phyloP scores from a whole-genome alignment of 176 grass and related monocot species.

The Aegilops tauschii region DNA sequence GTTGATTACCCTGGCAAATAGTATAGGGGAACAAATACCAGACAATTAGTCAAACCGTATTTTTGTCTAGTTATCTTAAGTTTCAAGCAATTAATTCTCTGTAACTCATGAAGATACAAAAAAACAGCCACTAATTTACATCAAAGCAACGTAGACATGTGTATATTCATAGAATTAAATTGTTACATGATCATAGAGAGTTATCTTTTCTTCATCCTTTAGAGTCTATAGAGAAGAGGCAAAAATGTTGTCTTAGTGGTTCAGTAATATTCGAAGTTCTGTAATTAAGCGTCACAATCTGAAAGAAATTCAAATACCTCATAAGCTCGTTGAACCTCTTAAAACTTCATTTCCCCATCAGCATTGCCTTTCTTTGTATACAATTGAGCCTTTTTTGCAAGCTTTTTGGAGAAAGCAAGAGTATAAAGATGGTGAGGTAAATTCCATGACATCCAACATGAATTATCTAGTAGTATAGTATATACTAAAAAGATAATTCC shows the following conservation, averaged over 20 bases:
- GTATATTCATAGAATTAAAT: background rate
- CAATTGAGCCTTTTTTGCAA: conserved; percentile 90
- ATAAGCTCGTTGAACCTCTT: conserved; percentile 55
- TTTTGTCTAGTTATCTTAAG: background rate
- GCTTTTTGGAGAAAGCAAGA: conserved; percentile 41
- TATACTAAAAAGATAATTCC: conserved; percentile 3
- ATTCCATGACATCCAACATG: background rate
- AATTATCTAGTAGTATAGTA: background rate
- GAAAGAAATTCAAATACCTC: conserved; percentile 49
- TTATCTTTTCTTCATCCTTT: conserved; percentile 87
- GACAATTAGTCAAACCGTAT: background rate
- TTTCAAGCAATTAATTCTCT: background rate
- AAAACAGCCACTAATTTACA: background rate
- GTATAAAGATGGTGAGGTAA: background rate
- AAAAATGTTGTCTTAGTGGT: background rate
- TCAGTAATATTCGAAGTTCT: background rate
- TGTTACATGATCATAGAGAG: conserved; percentile 84
- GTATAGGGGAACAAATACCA: background rate
- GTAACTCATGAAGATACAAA: background rate
- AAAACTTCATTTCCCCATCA: conserved; percentile 88
- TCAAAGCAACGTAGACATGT: background rate
- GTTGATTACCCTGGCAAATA: background rate
- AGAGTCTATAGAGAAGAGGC: conserved; percentile 55
- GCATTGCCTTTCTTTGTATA: conserved; percentile 90
- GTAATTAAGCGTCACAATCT: background rate